These are phyloP conservation scores for Barnettozyma californica DNA, from an alignment of 805 yeast species.

Conservation along the genomic window DNA sequence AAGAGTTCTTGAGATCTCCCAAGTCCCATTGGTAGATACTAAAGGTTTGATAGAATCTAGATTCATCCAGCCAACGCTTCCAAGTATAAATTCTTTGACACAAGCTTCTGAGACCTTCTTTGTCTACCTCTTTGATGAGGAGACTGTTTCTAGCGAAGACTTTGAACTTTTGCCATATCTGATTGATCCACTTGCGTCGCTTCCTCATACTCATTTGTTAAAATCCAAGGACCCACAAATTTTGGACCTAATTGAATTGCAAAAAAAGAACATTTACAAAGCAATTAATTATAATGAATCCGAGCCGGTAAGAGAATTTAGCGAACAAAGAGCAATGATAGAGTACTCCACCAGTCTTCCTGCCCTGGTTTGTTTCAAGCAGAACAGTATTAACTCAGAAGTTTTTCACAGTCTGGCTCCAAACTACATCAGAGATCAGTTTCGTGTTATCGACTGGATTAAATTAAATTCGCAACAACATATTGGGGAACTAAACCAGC, in stretches of 20 bases:
- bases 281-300: constrained; percentile 39
- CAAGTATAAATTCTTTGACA: constrained; percentile 6
- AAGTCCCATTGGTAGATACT: constrained; percentile 28
- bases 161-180: constrained; percentile 54
- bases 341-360: constrained; percentile 57
- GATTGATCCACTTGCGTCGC: constrained; percentile 52
- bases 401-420: constrained; percentile 59
- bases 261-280: constrained; percentile 30
- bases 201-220: constrained; percentile 52
- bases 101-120: constrained; percentile 42
- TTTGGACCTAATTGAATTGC: constrained; percentile 35
- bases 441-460: constrained; percentile 46
- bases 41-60: constrained; percentile 15
- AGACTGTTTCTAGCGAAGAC: constrained; percentile 54
- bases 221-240: constrained; percentile 42
- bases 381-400: constrained; percentile 45
- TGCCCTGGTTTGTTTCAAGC: constrained; percentile 55
- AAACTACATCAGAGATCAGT: constrained; percentile 51
- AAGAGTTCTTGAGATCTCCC: constrained; percentile 42
- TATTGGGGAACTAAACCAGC: constrained; percentile 42
- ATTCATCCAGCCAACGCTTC: neutral
- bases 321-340: constrained; percentile 43
- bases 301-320: constrained; percentile 31
- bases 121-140: constrained; percentile 48
- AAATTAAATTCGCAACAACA: constrained; percentile 41